Evolutionary conservation across 352 stramenopile species (phyloP).

Genomic region (Blastocystis sp.): DNA sequence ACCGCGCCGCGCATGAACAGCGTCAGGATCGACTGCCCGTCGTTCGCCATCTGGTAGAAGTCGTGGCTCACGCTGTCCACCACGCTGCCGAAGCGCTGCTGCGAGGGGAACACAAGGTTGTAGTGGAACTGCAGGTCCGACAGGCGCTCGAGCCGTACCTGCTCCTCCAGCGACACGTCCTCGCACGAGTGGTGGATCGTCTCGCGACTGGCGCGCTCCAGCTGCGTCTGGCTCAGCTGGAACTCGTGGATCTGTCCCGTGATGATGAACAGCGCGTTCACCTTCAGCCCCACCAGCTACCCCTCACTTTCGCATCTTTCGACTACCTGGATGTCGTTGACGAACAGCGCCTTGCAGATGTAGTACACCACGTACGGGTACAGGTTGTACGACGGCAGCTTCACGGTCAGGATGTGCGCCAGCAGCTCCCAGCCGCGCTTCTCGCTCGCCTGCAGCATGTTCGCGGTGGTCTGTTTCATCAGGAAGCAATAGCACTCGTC

Average conservation of each 20-base stretch:
- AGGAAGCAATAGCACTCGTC: conserved; percentile 64
- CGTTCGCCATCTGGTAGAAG: conserved; percentile 18
- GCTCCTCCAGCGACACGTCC: conserved; percentile 23
- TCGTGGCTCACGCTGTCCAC: neutral
- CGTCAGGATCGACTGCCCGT: neutral
- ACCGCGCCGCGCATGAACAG: neutral
- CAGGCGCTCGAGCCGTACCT: conserved; percentile 4
- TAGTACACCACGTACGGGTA: conserved; percentile 48
- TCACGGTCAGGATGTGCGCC: conserved; percentile 5
- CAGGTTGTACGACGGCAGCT: conserved; percentile 16
- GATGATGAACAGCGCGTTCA: conserved; percentile 33
- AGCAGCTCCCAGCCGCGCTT: conserved; percentile 55
- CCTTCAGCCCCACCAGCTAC: conserved; percentile 34
- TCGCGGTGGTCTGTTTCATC: conserved; percentile 65
- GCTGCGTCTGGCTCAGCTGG: neutral
- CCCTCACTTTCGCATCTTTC: neutral
- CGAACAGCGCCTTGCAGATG: conserved; percentile 30
- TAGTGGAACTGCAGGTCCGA: conserved; percentile 19
- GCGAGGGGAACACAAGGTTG: conserved; percentile 26
- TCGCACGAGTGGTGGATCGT: neutral
- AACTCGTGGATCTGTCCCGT: neutral
- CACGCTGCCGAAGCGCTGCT: neutral
- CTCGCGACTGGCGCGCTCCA: neutral
- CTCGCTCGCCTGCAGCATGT: conserved; percentile 46
- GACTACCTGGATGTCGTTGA: conserved; percentile 18